Base-by-base conservation (phyloP, 176 grass and related monocot genomes). In the Oryza longistaminata region DNA sequence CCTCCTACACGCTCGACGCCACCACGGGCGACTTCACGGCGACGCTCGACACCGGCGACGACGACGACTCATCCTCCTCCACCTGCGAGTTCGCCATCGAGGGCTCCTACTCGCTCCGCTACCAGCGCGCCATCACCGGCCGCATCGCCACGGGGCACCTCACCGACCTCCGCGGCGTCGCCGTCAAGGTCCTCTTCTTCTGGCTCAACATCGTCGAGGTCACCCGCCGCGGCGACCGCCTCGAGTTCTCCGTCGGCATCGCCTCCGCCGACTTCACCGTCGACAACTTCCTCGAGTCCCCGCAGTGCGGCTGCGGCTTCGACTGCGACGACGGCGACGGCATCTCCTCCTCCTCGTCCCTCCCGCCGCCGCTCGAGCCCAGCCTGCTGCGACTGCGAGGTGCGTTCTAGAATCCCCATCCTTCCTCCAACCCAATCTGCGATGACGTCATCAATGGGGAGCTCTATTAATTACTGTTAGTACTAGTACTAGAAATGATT, bases 171-270 rank as follows among this genome's bases (percentile, higher is more conserved):
- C 11, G 25, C 16, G 96, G 96, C 69, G 91, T 98, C 78, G 73
- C 87, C 74, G 96, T 98, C 83, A 95, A 98, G 90, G 60, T 98
- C 48, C 91, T 98, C 77, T 83, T 98, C 76, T 88, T 98, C 69
- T 98, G 93, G 91, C 44, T 98, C 74, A 98, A 92, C 91, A 98
- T 98, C 83, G 6, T 95, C 66, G 93, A 98, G 93, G 96, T 98
- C 55, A 71, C 69, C 60, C 85, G 89, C 73, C 11, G 46, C 53
- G 89, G 82, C 31, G 93, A 95, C 74, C 62, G 87, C 24, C 91
- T 98, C 70, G 74, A 80, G 11, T 98, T 98, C 89, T 98, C 96
- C 29, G 93, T 98, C 75, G 96, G 96, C 71, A 91, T 98, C 72
- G 86, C 84, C 14, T 98, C 96, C 73, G 93, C 96, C 0, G 92